phyloP scores from a whole-genome alignment of 139 green algal genomes.

The Chlamydomonas asymmetrica region DNA sequence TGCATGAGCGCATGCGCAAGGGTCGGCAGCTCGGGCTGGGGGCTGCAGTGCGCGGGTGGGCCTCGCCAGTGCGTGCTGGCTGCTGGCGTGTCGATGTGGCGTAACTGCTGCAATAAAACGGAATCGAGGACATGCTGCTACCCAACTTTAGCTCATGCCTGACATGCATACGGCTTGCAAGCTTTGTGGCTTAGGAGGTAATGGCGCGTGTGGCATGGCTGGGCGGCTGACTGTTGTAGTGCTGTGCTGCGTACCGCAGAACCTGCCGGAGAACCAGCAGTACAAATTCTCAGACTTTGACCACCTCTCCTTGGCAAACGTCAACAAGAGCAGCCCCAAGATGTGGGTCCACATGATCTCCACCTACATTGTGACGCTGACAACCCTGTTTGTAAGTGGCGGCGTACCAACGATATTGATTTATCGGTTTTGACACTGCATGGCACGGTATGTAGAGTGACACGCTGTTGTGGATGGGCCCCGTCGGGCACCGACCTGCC shows the following conservation, averaged over 20 bases:
- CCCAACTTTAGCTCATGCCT: not conserved
- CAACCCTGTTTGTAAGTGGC: not conserved
- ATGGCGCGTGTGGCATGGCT: not conserved
- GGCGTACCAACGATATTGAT: no score
- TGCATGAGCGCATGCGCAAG: no score
- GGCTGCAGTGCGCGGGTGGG: no score
- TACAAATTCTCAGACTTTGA: constrained; percentile 44
- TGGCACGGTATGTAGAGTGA: no score
- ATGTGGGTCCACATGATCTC: constrained; percentile 13
- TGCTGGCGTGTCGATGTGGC: no score
- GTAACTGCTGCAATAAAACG: not conserved
- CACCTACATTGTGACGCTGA: not conserved
- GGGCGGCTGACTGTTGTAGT: not conserved
- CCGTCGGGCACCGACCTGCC: no score
- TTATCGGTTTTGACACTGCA: no score
- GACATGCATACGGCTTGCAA: not conserved
- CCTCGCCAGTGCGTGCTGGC: no score
- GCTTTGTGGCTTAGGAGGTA: not conserved
- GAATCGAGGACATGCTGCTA: not conserved
- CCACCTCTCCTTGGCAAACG: constrained; percentile 54
- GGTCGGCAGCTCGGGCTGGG: no score
- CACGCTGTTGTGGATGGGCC: no score
- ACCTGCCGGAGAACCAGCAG: not conserved
- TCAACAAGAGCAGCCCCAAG: constrained; percentile 20
- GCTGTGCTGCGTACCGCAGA: not conserved